These are phyloP conservation scores for Dendrobium chrysotoxum DNA, from an alignment of 106 monocot genomes.

Conservation along the genomic window DNA sequence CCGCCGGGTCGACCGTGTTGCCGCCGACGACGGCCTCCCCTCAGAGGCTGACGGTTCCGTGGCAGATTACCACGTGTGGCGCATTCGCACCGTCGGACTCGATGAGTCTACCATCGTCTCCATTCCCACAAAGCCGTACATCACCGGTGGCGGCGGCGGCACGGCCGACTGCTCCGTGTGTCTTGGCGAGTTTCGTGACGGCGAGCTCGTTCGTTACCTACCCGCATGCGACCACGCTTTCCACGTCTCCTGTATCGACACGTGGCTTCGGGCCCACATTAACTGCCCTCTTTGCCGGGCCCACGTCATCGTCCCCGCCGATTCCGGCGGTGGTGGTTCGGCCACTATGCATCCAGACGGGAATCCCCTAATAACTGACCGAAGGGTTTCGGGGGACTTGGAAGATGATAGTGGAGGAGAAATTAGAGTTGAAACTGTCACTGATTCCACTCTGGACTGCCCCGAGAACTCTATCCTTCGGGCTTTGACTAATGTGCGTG, in stretches of 20 bases:
- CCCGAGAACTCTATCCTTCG: not conserved
- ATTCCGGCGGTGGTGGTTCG: not conserved
- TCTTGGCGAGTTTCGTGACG: constrained; percentile 27
- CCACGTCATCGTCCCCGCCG: not conserved
- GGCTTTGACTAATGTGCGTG: not conserved
- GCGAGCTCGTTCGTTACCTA: constrained; percentile 25
- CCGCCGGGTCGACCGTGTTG: not conserved
- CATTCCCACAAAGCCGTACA: constrained; percentile 11
- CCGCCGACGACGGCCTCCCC: not conserved
- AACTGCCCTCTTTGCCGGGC: constrained; percentile 29
- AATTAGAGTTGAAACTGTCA: not conserved
- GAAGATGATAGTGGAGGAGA: not conserved
- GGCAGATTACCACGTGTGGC: constrained; percentile 17
- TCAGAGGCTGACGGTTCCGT: not conserved
- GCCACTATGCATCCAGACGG: not conserved
- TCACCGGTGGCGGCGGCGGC: not conserved
- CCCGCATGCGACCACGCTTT: constrained; percentile 30
- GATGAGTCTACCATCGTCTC: constrained; percentile 15
- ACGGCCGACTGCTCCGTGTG: constrained; percentile 20
- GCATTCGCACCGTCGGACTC: constrained; percentile 18
- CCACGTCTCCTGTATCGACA: constrained; percentile 35
- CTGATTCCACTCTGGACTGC: not conserved
- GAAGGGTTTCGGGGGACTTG: not conserved
- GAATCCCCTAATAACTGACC: not conserved
- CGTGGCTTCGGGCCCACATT: constrained; percentile 27